Evolutionary conservation across 345 rosid genomes (phyloP).

Genomic region (Noccaea caerulescens): DNA sequence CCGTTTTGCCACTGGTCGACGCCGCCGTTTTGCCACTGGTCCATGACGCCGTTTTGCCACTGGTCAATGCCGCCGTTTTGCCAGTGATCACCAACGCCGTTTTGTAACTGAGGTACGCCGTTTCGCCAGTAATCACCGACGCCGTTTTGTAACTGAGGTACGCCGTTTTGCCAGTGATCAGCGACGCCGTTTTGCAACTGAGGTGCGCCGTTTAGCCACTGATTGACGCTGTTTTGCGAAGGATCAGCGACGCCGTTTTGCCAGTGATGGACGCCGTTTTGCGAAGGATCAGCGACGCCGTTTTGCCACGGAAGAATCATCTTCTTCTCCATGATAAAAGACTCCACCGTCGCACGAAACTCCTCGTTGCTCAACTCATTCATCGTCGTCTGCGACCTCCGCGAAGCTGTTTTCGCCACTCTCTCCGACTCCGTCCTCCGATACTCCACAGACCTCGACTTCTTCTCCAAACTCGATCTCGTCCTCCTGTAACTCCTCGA

Average conservation of each 20-base stretch:
- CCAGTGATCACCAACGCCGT: neutral
- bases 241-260: neutral
- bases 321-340: slow-evolving; percentile 41
- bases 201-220: neutral
- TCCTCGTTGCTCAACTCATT: slow-evolving; percentile 46
- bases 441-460: slow-evolving; percentile 32
- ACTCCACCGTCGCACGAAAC: slow-evolving; percentile 42
- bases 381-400: slow-evolving; percentile 28
- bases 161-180: neutral
- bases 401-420: slow-evolving; percentile 26
- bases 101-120: neutral
- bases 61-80: neutral
- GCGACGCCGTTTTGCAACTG: neutral
- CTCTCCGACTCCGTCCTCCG: slow-evolving; percentile 34
- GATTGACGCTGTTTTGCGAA: neutral
- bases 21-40: neutral
- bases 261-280: neutral
- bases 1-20: neutral
- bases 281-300: neutral
- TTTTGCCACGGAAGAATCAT: slow-evolving; percentile 6
- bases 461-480: slow-evolving; percentile 5
- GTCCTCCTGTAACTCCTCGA: slow-evolving; percentile 30
- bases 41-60: neutral
- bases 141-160: no score
- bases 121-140: neutral